These are phyloP conservation scores for Metschnikowia aberdeeniae DNA, from an alignment of 805 yeast genomes.

Conservation along the genomic window DNA sequence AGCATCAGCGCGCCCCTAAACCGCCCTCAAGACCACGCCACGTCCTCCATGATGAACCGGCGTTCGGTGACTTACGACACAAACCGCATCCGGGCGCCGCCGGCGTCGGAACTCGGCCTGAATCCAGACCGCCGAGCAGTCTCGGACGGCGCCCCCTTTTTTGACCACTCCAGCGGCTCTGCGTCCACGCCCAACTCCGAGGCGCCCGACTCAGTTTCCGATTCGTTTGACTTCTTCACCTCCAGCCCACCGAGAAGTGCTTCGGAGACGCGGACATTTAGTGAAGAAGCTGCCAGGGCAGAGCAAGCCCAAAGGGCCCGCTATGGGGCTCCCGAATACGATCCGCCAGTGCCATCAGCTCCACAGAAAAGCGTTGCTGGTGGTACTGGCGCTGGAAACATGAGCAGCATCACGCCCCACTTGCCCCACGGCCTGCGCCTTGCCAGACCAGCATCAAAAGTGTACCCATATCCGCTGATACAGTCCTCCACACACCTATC, in stretches of 20 bases:
- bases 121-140: background rate
- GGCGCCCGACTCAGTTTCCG: constrained; percentile 4
- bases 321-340: too few species aligned
- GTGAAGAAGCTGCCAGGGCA: background rate
- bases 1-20: too few species aligned
- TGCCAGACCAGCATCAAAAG: background rate
- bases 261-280: too few species aligned
- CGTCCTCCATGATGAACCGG: constrained; percentile 2
- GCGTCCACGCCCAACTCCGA: constrained; percentile 1
- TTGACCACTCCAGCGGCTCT: constrained; percentile 8
- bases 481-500: constrained; percentile 2
- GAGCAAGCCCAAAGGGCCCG: too few species aligned
- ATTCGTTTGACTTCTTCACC: constrained; percentile 9
- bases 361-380: too few species aligned
- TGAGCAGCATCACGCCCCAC: constrained; percentile 2
- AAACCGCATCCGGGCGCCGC: constrained; percentile 16
- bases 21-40: too few species aligned
- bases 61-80: constrained; percentile 23
- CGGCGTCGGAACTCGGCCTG: constrained; percentile 7
- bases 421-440: constrained; percentile 6
- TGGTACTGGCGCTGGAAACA: background rate
- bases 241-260: background rate
- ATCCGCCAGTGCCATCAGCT: too few species aligned
- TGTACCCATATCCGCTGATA: constrained; percentile 2
- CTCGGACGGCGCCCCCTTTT: background rate